Percentiles rank a stretch among this genome's conserved stretches.
phyloP scores from a whole-genome alignment of 495 filamentous ascomycete genomes.

The Penicillium bovifimosum region DNA sequence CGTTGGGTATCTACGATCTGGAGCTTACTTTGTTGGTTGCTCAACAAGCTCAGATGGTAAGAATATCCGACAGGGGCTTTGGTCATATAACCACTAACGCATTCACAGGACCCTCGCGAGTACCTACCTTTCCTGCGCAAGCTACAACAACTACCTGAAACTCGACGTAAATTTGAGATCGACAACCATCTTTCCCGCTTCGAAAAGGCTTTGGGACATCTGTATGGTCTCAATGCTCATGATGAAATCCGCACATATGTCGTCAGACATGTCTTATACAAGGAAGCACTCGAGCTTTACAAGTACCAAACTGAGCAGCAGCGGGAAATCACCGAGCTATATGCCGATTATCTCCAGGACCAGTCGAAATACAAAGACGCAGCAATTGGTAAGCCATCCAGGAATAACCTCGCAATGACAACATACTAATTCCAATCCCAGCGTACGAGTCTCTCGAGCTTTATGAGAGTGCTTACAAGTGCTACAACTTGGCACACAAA shows the following conservation, averaged over 20 bases:
- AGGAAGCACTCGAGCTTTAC: conserved; percentile 72
- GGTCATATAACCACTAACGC: background rate
- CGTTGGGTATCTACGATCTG: conserved; percentile 84
- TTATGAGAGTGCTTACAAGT: conserved; percentile 64
- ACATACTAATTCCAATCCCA: conserved; percentile 17
- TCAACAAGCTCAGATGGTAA: conserved; percentile 83
- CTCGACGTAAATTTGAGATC: conserved; percentile 73
- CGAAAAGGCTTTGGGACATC: conserved; percentile 69
- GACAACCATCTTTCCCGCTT: conserved; percentile 77
- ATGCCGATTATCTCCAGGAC: conserved; percentile 70
- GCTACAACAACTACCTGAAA: conserved; percentile 63
- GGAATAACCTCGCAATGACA: background rate
- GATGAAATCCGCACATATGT: conserved; percentile 72
- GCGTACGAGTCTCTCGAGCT: conserved; percentile 83
- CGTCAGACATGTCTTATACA: conserved; percentile 73
- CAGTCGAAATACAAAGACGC: conserved; percentile 77
- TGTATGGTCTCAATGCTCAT: conserved; percentile 62
- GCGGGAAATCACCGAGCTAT: conserved; percentile 62
- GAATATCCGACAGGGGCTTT: background rate
- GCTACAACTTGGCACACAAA: conserved; percentile 73
- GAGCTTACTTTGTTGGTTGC: conserved; percentile 86
- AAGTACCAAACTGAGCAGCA: conserved; percentile 64
- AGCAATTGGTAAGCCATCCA: conserved; percentile 51
- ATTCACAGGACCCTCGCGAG: conserved; percentile 70
- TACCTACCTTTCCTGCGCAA: conserved; percentile 91